Base-by-base conservation (phyloP, 768 basidiomycete species). In the Termitomyces sp. region DNA sequence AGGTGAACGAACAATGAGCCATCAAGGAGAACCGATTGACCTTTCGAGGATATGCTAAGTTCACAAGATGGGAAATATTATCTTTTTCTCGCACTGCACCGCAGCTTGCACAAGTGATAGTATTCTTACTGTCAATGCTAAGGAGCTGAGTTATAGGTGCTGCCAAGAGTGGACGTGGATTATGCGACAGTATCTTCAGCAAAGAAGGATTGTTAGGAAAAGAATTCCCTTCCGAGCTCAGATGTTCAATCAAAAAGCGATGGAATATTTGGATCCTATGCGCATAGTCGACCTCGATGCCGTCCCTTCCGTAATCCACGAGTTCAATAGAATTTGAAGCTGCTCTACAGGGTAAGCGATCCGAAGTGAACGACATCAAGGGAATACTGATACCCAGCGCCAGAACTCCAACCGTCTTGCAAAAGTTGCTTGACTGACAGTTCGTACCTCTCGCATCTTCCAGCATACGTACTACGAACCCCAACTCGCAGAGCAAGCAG, bases 401-500 rank as follows among this genome's bases (percentile, higher is more conserved):
- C 32, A 94, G 80, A 3, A 91, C 86, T 17, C 91, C 88, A 44
- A 98, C 90, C 2, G 94, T 89, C 70, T 93, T 89, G 69, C 94
- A 98, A 64, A 98, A 99, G 69, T 99, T 99, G 69, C 89, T 94
- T 5, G 94, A 85, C 69, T 98, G 96, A 65, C 96, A 98, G 63
- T 99, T 98, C 19, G 81, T 91, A 0, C 97, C 97, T 39, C 78
- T 79, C 0, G 97, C 96, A 65, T 98, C 95, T 70, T 96, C 93
- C 35, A 99, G 78, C 96, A 98, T 99, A 30, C 93, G 82, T 56
- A 87, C 88, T 25, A 96, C 82, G 66, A 98, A 98, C 2, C 96
- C 97, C 27, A 96, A 77, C 70, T 99, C 96, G 69, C 97, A 98
- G 0, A 98, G 73, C 9, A 98, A 75, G 68, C 96, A 99, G 67